A percentile compares a stretch with the other conserved stretches of the same genome.
Conservation (phyloP, 2,329 filamentous ascomycete genomes). For the Bipolaris victoriae region DNA sequence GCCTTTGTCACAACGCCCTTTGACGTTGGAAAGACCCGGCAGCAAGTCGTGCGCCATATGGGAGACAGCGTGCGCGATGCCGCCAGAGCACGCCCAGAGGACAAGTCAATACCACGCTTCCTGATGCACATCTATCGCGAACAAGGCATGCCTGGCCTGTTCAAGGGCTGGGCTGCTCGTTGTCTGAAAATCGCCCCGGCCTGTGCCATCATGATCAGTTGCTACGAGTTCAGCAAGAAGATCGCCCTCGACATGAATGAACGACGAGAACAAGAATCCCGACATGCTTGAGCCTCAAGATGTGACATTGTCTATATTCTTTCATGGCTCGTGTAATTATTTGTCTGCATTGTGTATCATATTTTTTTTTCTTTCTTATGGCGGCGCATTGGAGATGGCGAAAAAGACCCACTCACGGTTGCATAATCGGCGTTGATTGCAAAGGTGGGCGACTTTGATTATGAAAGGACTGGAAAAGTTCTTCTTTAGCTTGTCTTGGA, state of each 20-base stretch:
- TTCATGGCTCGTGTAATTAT: neutral
- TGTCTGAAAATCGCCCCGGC: slow-evolving; percentile 94
- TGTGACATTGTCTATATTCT: neutral
- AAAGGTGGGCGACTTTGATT: slow-evolving; percentile 1
- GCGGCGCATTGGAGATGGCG: slow-evolving; percentile 11
- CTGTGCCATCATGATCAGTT: slow-evolving; percentile 99
- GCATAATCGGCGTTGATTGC: slow-evolving; percentile 15
- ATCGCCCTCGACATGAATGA: slow-evolving; percentile 79
- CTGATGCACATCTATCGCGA: slow-evolving; percentile 89
- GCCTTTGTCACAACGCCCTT: slow-evolving; percentile 93
- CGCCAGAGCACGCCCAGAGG: slow-evolving; percentile 66
- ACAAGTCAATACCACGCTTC: slow-evolving; percentile 78
- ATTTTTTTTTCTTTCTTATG: slow-evolving; percentile 11
- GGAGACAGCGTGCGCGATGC: slow-evolving; percentile 47
- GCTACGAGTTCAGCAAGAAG: slow-evolving; percentile 94
- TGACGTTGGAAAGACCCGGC: slow-evolving; percentile 95
- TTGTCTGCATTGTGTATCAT: slow-evolving; percentile 5
- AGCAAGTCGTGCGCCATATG: slow-evolving; percentile 77
- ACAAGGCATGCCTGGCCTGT: slow-evolving; percentile 81
- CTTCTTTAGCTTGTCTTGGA: neutral
- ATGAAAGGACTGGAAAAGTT: neutral
- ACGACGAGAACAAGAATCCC: slow-evolving; percentile 45
- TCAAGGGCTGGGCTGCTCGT: slow-evolving; percentile 88
- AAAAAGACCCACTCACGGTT: slow-evolving; percentile 8
- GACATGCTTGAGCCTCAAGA: slow-evolving; percentile 14